Percentiles rank a stretch among this genome's conserved stretches.
Conservation (phyloP, 257 asterid species). For the Euphrasia confusa region DNA sequence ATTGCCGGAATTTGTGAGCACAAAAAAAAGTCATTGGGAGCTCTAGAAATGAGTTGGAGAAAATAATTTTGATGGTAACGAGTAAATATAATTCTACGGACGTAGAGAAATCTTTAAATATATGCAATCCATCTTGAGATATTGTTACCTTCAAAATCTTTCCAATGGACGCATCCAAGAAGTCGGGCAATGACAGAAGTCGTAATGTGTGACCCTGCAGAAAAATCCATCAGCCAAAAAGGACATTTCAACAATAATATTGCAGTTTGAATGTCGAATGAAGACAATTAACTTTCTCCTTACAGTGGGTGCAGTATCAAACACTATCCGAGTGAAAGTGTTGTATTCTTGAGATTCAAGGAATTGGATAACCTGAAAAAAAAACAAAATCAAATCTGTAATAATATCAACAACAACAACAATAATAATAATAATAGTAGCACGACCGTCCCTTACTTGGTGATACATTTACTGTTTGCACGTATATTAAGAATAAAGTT, state of each 20-base stretch:
- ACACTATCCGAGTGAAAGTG: conserved; percentile 90
- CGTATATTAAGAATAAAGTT: too few species aligned
- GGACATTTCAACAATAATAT: conserved; percentile 10
- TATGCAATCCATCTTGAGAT: conserved; percentile 11
- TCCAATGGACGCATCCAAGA: conserved; percentile 95
- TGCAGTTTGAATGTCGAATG: conserved; percentile 15
- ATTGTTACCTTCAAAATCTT: conserved; percentile 80
- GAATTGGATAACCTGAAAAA: conserved; percentile 90
- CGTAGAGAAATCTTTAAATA: background rate
- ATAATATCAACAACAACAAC: background rate
- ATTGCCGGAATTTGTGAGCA: conserved; percentile 19
- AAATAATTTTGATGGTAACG: background rate
- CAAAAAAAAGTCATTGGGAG: background rate
- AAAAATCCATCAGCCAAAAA: conserved; percentile 25
- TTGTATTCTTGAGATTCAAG: conserved; percentile 85
- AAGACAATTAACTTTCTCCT: conserved; percentile 28
- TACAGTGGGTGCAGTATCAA: conserved; percentile 98
- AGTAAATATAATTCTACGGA: background rate
- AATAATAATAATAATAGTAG: too few species aligned
- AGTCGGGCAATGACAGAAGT: conserved; percentile 86
- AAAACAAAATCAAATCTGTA: conserved; percentile 34
- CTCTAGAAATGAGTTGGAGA: too few species aligned
- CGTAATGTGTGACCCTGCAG: conserved; percentile 91
- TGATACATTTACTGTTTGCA: too few species aligned
- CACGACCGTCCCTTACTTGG: too few species aligned